Evolutionary conservation across 345 rosid genomes (phyloP).

Genomic region (Erodium maritimum): DNA sequence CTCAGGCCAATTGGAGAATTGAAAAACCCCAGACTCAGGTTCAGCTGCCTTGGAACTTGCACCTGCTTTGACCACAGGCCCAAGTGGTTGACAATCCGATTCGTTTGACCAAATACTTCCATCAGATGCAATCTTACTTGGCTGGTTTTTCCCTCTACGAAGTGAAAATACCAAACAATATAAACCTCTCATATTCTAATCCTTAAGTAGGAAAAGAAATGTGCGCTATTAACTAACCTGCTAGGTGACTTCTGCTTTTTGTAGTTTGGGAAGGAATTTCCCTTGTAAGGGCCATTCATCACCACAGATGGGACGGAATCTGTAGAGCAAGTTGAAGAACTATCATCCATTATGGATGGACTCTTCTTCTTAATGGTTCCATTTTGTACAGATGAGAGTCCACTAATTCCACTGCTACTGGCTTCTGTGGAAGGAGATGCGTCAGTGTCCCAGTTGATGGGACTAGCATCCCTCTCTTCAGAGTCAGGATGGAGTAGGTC

Average conservation of each 20-base stretch:
- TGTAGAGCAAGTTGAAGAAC: slow-evolving; percentile 83
- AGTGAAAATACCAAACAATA: slow-evolving; percentile 10
- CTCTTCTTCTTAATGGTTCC: slow-evolving; percentile 51
- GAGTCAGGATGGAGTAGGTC: slow-evolving; percentile 68
- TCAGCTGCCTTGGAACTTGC: slow-evolving; percentile 34
- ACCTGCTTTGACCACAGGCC: slow-evolving; percentile 25
- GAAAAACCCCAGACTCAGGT: slow-evolving; percentile 30
- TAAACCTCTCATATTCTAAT: slow-evolving; percentile 3
- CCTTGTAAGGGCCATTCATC: slow-evolving; percentile 47
- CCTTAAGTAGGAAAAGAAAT: neutral
- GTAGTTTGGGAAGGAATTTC: slow-evolving; percentile 27
- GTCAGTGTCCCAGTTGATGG: slow-evolving; percentile 77
- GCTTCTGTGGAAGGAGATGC: slow-evolving; percentile 50
- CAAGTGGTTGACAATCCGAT: slow-evolving; percentile 30
- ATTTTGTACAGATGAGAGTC: slow-evolving; percentile 45
- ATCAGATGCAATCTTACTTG: slow-evolving; percentile 30
- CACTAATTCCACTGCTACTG: slow-evolving; percentile 39
- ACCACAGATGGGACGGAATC: slow-evolving; percentile 63
- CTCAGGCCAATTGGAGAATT: slow-evolving; percentile 24
- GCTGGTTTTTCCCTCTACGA: slow-evolving; percentile 42
- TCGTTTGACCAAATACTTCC: slow-evolving; percentile 32
- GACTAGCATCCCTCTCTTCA: slow-evolving; percentile 72
- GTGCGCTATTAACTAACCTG: slow-evolving; percentile 30
- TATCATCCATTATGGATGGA: slow-evolving; percentile 64
- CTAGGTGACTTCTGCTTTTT: slow-evolving; percentile 36